These are phyloP conservation scores for Yarrowia divulgata DNA, from an alignment of 805 yeast species.

Conservation along the genomic window DNA sequence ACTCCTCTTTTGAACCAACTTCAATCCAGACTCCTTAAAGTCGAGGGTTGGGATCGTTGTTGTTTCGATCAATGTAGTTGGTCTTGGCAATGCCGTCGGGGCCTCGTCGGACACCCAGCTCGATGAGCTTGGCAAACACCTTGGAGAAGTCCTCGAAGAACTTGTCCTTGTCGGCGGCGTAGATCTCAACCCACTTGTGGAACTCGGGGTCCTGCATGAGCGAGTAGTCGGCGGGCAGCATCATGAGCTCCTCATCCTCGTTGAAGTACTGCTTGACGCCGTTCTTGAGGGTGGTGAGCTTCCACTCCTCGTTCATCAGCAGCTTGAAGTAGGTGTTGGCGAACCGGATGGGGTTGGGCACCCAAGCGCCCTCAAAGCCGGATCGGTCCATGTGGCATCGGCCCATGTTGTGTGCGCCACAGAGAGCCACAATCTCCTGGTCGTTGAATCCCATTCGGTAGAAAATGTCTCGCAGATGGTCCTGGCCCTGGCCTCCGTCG, in stretches of 20 bases:
- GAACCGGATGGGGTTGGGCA: conserved; percentile 76
- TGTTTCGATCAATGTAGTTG: conserved; percentile 46
- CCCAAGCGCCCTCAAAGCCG: conserved; percentile 92
- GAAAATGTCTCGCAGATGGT: conserved; percentile 63
- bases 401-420: conserved; percentile 70
- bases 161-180: conserved; percentile 67
- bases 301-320: conserved; percentile 65
- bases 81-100: conserved; percentile 51
- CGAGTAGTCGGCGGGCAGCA: conserved; percentile 84
- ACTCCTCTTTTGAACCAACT: conserved; percentile 14
- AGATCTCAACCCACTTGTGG: conserved; percentile 65
- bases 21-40: conserved; percentile 3
- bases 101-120: conserved; percentile 72
- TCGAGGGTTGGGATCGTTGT: conserved; percentile 37
- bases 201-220: conserved; percentile 67
- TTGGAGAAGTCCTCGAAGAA: conserved; percentile 70
- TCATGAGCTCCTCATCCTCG: conserved; percentile 74
- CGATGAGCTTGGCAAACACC: conserved; percentile 74
- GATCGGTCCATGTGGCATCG: conserved; percentile 69
- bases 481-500: conserved; percentile 61
- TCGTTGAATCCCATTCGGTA: conserved; percentile 67
- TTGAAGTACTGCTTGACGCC: conserved; percentile 53
- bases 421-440: conserved; percentile 66
- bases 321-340: conserved; percentile 75
- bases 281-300: conserved; percentile 50